phyloP scores from a whole-genome alignment of 176 grass and related monocot genomes.

The Oryza longistaminata region DNA sequence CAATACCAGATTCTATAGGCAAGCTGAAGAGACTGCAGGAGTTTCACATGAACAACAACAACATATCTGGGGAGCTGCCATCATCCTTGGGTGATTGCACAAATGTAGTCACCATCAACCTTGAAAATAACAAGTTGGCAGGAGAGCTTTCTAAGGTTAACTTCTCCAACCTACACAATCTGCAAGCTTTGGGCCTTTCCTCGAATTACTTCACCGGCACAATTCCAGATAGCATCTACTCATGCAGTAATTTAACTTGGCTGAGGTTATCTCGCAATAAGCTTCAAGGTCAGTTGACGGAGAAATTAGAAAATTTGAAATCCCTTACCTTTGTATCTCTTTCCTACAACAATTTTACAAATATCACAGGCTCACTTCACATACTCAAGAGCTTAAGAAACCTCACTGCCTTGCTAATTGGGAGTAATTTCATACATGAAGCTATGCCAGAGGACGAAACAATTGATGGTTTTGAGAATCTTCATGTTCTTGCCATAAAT shows the following conservation, averaged over 20 bases:
- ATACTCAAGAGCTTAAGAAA: slow-evolving; percentile 11
- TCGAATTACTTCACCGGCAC: neutral
- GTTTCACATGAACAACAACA: slow-evolving; percentile 1
- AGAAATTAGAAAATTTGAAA: neutral
- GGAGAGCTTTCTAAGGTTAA: slow-evolving; percentile 23
- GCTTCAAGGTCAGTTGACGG: neutral
- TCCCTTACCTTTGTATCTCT: slow-evolving; percentile 10
- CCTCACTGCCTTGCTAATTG: neutral
- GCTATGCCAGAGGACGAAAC: neutral
- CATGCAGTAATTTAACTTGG: slow-evolving; percentile 13
- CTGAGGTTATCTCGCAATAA: neutral
- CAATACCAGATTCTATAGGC: slow-evolving; percentile 2
- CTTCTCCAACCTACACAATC: slow-evolving; percentile 14
- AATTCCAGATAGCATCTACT: slow-evolving; percentile 32
- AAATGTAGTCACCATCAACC: neutral
- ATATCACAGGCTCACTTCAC: neutral
- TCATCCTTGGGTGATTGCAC: slow-evolving; percentile 1
- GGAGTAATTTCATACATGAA: neutral
- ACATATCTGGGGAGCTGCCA: slow-evolving; percentile 23
- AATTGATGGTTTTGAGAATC: slow-evolving; percentile 2
- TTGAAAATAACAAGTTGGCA: neutral
- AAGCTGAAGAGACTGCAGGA: slow-evolving; percentile 11
- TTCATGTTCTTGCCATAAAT: neutral
- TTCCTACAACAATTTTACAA: neutral
- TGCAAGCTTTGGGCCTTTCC: neutral